Percentiles rank a stretch among this genome's conserved stretches.
These are phyloP conservation scores for Venturia pyrina DNA, from an alignment of 2,329 filamentous ascomycete genomes.

Conservation along the genomic window DNA sequence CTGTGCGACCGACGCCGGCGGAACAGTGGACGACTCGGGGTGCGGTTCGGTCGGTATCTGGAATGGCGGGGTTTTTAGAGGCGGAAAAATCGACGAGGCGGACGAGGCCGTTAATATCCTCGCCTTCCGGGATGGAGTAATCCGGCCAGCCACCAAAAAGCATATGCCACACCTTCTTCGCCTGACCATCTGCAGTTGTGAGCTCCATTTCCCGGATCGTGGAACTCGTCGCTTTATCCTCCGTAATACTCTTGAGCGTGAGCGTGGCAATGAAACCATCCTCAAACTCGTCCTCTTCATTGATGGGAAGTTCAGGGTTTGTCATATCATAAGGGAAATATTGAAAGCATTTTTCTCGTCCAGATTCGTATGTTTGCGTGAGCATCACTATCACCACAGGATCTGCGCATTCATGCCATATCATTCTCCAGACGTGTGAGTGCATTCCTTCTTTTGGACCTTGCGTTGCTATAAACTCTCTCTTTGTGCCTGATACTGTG, in stretches of 20 bases:
- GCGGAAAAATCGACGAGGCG: constrained; percentile 59
- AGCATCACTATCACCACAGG: constrained; percentile 83
- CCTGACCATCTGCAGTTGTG: constrained; percentile 31
- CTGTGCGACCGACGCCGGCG: constrained; percentile 85
- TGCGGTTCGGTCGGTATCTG: not conserved
- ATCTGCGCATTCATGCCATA: constrained; percentile 66
- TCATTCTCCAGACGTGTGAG: constrained; percentile 90
- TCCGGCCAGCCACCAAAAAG: constrained; percentile 86
- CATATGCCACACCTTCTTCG: constrained; percentile 69
- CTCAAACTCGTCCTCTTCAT: constrained; percentile 53
- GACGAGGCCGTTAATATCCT: constrained; percentile 58
- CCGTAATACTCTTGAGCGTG: constrained; percentile 44
- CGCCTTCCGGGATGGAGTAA: constrained; percentile 66
- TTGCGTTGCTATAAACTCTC: constrained; percentile 82
- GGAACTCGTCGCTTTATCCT: constrained; percentile 48
- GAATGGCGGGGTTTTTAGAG: constrained; percentile 37
- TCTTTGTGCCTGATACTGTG: constrained; percentile 28
- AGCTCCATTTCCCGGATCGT: constrained; percentile 65
- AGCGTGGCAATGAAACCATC: constrained; percentile 60
- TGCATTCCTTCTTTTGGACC: constrained; percentile 71
- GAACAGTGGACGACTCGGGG: constrained; percentile 63
- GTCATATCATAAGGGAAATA: constrained; percentile 59
- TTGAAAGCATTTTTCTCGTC: constrained; percentile 73
- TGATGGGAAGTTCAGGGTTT: constrained; percentile 40
- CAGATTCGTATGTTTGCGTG: constrained; percentile 73